Evolutionary conservation across 148 eudicot species (phyloP).

Genomic region (Rhododendron kiyosumense): DNA sequence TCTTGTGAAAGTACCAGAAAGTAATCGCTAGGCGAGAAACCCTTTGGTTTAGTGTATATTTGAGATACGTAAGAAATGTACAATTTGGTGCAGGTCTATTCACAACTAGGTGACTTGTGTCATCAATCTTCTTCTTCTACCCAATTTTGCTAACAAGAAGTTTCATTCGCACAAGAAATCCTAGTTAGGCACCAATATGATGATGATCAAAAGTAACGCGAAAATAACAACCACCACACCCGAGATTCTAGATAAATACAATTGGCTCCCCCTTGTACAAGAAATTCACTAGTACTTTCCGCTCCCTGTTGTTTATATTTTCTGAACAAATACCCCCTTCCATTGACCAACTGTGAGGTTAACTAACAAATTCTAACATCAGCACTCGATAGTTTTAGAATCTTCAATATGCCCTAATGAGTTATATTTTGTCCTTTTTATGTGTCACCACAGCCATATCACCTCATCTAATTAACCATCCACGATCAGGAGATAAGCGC

Average conservation of each 20-base stretch:
- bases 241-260: not conserved
- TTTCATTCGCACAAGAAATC: not conserved
- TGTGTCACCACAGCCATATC: not conserved
- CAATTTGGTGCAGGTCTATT: slow-evolving; percentile 9
- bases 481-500: no score
- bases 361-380: not conserved
- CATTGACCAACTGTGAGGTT: no score
- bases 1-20: no score
- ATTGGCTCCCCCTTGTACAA: not conserved
- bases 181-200: not conserved
- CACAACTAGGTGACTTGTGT: not conserved
- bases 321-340: not conserved
- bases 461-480: not conserved
- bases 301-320: not conserved
- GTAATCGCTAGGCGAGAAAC: no score
- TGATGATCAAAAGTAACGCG: not conserved
- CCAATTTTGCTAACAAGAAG: not conserved
- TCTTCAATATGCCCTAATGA: not conserved
- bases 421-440: no score
- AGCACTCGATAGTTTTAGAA: not conserved
- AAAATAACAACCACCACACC: not conserved
- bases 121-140: not conserved
- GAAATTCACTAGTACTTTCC: not conserved
- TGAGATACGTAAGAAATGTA: not conserved
- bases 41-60: not conserved